Percentiles rank a stretch among this genome's conserved stretches.
phyloP scores from a whole-genome alignment of 2,329 filamentous ascomycete genomes.

The Xylaria sp. region DNA sequence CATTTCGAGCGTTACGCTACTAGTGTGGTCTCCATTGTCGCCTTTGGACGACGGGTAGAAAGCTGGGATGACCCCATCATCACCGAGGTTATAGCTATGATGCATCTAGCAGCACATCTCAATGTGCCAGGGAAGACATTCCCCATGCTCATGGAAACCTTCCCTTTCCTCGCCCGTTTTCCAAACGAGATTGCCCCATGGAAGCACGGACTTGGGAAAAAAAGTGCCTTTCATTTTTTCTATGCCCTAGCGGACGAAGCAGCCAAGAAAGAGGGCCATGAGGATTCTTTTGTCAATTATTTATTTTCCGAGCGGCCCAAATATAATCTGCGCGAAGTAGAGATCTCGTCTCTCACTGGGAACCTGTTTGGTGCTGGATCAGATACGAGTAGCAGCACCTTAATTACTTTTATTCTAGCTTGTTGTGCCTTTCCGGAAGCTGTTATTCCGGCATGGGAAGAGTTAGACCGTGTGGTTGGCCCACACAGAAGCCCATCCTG shows the following conservation, averaged over 20 bases:
- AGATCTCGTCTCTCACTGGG: slow-evolving; percentile 59
- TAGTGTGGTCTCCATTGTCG: slow-evolving; percentile 65
- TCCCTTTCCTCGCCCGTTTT: slow-evolving; percentile 60
- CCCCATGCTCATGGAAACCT: slow-evolving; percentile 67
- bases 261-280: slow-evolving; percentile 50
- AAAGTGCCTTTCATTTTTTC: slow-evolving; percentile 61
- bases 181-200: slow-evolving; percentile 61
- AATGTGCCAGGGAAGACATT: slow-evolving; percentile 64
- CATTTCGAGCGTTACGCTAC: slow-evolving; percentile 65
- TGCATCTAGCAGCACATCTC: slow-evolving; percentile 67
- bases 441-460: slow-evolving; percentile 59
- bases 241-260: slow-evolving; percentile 63
- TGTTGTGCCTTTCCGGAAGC: slow-evolving; percentile 61
- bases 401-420: slow-evolving; percentile 61
- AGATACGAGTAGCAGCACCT: slow-evolving; percentile 60
- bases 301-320: slow-evolving; percentile 60
- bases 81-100: slow-evolving; percentile 67
- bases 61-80: slow-evolving; percentile 65
- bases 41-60: slow-evolving; percentile 63
- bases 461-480: slow-evolving; percentile 64
- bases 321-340: slow-evolving; percentile 56
- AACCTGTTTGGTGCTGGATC: slow-evolving; percentile 61
- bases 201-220: slow-evolving; percentile 60
- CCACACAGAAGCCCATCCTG: slow-evolving; percentile 57
- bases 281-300: slow-evolving; percentile 57